These are phyloP conservation scores for Chaetomium cochliodes DNA, from an alignment of 495 filamentous ascomycete species.

Conservation along the genomic window DNA sequence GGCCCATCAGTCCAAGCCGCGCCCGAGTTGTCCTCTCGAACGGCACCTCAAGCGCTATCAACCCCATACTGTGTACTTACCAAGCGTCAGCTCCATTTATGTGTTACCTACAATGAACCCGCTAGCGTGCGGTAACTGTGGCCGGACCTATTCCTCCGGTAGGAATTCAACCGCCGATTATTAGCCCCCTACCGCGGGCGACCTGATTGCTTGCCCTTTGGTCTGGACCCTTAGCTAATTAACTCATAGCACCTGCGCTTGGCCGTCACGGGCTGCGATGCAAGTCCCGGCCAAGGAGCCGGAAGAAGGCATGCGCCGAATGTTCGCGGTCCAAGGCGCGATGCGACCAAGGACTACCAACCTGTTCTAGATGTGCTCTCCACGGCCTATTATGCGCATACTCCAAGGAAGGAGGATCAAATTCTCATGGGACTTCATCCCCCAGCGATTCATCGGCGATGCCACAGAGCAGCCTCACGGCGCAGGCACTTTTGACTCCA, in stretches of 20 bases:
- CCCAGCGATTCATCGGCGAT: background rate
- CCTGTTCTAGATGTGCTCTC: slow-evolving; percentile 1
- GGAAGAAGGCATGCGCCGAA: slow-evolving; percentile 7
- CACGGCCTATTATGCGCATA: background rate
- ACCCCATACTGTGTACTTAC: too few relatives aligned
- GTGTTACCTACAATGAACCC: background rate
- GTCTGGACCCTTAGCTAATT: background rate
- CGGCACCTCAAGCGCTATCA: background rate
- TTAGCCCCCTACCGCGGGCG: too few relatives aligned
- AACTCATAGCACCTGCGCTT: background rate
- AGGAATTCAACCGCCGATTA: background rate
- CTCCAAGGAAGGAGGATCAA: background rate
- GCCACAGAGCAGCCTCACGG: background rate
- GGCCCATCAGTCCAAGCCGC: background rate
- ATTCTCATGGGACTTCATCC: background rate
- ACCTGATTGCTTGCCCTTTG: too few relatives aligned
- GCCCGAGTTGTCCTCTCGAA: background rate
- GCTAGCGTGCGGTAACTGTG: background rate
- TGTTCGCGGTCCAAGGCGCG: slow-evolving; percentile 12
- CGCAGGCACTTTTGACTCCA: background rate
- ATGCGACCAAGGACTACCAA: background rate
- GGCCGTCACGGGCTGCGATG: slow-evolving; percentile 8
- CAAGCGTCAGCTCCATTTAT: too few relatives aligned
- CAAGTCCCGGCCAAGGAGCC: background rate
- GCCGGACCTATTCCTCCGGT: slow-evolving; percentile 3